A percentile compares a stretch with the other conserved stretches of the same genome.
Conservation (phyloP, 1,284 basidiomycete genomes). For the Cryptococcus floricola region DNA sequence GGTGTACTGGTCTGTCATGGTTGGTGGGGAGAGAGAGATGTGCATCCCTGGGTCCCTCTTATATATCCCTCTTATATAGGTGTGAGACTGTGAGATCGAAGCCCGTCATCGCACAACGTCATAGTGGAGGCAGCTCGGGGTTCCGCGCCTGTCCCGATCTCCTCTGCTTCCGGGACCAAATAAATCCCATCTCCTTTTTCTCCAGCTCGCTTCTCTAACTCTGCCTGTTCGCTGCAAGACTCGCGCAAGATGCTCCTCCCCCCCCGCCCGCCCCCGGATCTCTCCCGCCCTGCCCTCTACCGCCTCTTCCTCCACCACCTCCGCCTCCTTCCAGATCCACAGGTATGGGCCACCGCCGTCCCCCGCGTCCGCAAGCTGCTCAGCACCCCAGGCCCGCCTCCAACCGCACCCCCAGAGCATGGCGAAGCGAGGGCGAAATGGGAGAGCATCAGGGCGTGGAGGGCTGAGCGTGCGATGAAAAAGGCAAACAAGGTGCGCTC, state of each 20-base stretch:
- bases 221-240: no score
- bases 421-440: slow-evolving; percentile 1
- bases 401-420: neutral
- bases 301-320: slow-evolving; percentile 32
- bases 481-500: slow-evolving; percentile 12
- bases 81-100: neutral
- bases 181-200: no score
- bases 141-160: no score
- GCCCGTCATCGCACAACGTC: neutral
- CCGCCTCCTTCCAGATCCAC: slow-evolving; percentile 36
- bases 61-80: neutral
- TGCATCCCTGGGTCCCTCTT: neutral
- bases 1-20: slow-evolving; percentile 36
- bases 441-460: neutral
- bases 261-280: no score
- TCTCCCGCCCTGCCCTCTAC: slow-evolving; percentile 18
- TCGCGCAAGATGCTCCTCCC: no score
- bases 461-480: slow-evolving; percentile 10
- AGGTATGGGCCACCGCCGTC: slow-evolving; percentile 31
- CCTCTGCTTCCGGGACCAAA: no score
- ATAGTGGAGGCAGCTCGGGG: neutral
- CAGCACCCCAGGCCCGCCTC: neutral
- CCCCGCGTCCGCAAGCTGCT: slow-evolving; percentile 21
- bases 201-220: no score
- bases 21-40: neutral